A percentile compares a stretch with the other conserved stretches of the same genome.
phyloP scores from a whole-genome alignment of 148 eudicot species.

The Polygonum aviculare region DNA sequence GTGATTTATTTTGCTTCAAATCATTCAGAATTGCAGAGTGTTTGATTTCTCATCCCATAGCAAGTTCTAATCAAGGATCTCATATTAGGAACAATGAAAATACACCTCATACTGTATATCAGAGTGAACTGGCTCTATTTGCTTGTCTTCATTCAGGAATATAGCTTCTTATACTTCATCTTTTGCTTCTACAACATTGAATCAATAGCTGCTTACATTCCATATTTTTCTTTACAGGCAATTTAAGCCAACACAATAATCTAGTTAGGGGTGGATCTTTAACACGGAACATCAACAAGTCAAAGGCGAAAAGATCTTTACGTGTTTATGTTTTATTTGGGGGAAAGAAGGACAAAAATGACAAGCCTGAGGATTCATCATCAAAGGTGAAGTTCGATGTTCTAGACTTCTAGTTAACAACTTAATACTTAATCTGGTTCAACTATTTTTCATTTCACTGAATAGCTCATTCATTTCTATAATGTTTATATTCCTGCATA shows the following conservation, averaged over 20 bases:
- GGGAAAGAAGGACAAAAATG: slow-evolving; percentile 61
- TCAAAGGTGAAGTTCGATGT: slow-evolving; percentile 37
- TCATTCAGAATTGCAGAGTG: background rate
- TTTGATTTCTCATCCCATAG: background rate
- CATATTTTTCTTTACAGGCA: slow-evolving; percentile 18
- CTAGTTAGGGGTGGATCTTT: slow-evolving; percentile 21
- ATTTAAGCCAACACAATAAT: slow-evolving; percentile 15
- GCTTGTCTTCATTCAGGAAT: background rate
- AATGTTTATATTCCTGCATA: background rate
- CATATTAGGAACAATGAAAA: background rate
- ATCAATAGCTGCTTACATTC: too few species aligned
- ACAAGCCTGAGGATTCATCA: slow-evolving; percentile 44
- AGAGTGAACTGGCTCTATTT: background rate
- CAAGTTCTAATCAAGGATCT: background rate
- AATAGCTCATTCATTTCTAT: background rate
- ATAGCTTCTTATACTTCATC: background rate
- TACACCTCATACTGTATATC: background rate
- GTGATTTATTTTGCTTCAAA: background rate
- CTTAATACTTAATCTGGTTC: background rate
- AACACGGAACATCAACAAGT: slow-evolving; percentile 19
- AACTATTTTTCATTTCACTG: background rate
- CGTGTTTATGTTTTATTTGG: slow-evolving; percentile 56
- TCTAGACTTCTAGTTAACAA: background rate
- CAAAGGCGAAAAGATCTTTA: slow-evolving; percentile 23
- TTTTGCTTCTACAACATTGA: background rate